Evolutionary conservation across 805 yeast genomes (phyloP).

Genomic region (Kuraishia piskuri): DNA sequence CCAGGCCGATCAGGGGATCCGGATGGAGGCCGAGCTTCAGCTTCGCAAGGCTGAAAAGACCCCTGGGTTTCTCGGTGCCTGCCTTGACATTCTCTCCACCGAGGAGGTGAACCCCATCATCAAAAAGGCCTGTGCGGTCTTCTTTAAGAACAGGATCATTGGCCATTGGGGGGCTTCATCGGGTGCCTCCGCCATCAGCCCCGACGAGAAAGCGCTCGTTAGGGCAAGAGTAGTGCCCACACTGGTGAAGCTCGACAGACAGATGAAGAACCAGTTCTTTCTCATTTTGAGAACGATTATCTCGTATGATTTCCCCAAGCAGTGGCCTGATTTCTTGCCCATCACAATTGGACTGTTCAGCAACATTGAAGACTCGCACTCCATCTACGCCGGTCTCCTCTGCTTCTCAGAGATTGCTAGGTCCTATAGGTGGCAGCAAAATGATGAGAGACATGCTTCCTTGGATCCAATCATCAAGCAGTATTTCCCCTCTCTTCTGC

Average conservation of each 20-base stretch:
- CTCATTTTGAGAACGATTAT: conserved; percentile 49
- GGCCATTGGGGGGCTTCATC: conserved; percentile 49
- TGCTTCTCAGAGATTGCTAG: conserved; percentile 71
- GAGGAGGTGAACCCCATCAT: conserved; percentile 44
- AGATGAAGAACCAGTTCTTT: conserved; percentile 34
- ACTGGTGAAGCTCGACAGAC: conserved; percentile 38
- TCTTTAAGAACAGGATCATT: conserved; percentile 68
- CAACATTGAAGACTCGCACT: conserved; percentile 30
- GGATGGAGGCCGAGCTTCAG: conserved; percentile 64
- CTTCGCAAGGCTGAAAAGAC: conserved; percentile 46
- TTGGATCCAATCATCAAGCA: conserved; percentile 53
- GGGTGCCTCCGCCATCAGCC: conserved; percentile 32
- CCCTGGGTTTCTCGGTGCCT: conserved; percentile 76
- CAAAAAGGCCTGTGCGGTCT: conserved; percentile 76
- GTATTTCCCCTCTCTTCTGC: conserved; percentile 62
- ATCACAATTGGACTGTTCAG: conserved; percentile 35
- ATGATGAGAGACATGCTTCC: conserved; percentile 37
- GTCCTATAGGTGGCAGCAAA: conserved; percentile 68
- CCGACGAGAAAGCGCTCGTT: conserved; percentile 68
- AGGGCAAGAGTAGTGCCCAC: conserved; percentile 62
- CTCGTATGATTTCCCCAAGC: conserved; percentile 24
- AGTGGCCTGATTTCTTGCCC: conserved; percentile 52
- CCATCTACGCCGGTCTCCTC: conserved; percentile 58
- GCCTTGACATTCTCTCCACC: conserved; percentile 63
- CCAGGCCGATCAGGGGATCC: conserved; percentile 49